A percentile compares a stretch with the other conserved stretches of the same genome.
phyloP scores from a whole-genome alignment of 495 filamentous ascomycete species.

The Lasiosphaeria ovina region DNA sequence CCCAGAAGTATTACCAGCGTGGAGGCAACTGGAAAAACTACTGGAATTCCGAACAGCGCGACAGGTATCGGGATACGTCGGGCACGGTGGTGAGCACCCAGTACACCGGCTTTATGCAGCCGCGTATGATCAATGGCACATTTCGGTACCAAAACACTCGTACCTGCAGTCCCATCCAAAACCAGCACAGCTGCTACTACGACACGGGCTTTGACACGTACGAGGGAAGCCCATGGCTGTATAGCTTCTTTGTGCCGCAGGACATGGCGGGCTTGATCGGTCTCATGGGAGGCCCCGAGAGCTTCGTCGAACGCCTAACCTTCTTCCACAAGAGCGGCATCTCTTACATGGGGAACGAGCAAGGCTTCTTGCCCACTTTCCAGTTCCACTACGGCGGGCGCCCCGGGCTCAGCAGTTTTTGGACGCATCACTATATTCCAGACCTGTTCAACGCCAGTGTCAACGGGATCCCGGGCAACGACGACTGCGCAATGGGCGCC shows the following conservation, averaged over 20 bases:
- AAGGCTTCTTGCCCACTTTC: constrained; percentile 66
- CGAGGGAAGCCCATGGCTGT: constrained; percentile 70
- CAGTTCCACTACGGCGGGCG: constrained; percentile 73
- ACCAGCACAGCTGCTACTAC: constrained; percentile 48
- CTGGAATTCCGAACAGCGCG: constrained; percentile 45
- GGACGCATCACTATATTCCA: constrained; percentile 65
- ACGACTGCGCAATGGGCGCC: constrained; percentile 74
- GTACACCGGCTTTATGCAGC: constrained; percentile 71
- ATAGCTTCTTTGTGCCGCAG: constrained; percentile 69
- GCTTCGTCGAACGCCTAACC: constrained; percentile 58
- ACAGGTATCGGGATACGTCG: constrained; percentile 28
- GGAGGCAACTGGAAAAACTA: constrained; percentile 58
- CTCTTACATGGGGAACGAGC: constrained; percentile 72
- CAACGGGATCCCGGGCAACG: constrained; percentile 69
- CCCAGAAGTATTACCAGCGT: constrained; percentile 55
- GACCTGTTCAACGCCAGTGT: constrained; percentile 60
- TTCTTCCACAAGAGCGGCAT: constrained; percentile 64
- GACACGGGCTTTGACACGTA: constrained; percentile 66
- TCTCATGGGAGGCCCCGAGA: constrained; percentile 56
- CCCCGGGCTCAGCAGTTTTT: constrained; percentile 60
- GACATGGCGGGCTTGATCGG: constrained; percentile 62
- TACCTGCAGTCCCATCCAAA: constrained; percentile 53
- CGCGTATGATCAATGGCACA: constrained; percentile 58
- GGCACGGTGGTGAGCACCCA: constrained; percentile 28
- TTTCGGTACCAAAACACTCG: constrained; percentile 68